Evolutionary conservation across 176 grass and related monocot species (phyloP).

Genomic region (Carex pumila): DNA sequence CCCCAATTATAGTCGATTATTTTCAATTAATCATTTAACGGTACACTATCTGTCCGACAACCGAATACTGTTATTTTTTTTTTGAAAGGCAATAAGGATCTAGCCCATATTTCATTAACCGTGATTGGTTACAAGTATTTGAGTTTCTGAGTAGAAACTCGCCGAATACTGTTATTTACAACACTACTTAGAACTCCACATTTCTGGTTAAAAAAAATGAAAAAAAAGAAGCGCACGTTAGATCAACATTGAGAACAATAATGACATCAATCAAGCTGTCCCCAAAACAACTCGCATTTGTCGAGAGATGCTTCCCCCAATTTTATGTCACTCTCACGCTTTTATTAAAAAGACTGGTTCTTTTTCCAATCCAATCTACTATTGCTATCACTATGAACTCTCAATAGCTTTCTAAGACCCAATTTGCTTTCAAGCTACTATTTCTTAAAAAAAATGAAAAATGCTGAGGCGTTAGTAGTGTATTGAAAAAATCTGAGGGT

Average conservation of each 20-base stretch:
- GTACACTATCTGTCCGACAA: no score
- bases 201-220: not conserved
- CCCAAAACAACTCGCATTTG: not conserved
- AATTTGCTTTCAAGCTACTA: not conserved
- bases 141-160: no score
- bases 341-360: not conserved
- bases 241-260: not conserved
- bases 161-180: no score
- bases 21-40: no score
- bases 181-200: no score
- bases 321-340: constrained; percentile 9
- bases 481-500: no score
- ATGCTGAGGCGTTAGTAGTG: not conserved
- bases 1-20: no score
- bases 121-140: no score
- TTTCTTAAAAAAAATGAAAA: not conserved
- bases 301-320: not conserved
- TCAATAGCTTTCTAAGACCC: not conserved
- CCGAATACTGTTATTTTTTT: no score
- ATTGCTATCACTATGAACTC: not conserved
- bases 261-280: constrained; percentile 4
- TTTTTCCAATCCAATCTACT: not conserved
- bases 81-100: no score
- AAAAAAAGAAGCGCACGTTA: not conserved
- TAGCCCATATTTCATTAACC: no score